Evolutionary conservation across 192 early-diverging fungal species (phyloP), one percentile per base, ranked within the genome.

Genomic region (Backusella tuberculispora): DNA sequence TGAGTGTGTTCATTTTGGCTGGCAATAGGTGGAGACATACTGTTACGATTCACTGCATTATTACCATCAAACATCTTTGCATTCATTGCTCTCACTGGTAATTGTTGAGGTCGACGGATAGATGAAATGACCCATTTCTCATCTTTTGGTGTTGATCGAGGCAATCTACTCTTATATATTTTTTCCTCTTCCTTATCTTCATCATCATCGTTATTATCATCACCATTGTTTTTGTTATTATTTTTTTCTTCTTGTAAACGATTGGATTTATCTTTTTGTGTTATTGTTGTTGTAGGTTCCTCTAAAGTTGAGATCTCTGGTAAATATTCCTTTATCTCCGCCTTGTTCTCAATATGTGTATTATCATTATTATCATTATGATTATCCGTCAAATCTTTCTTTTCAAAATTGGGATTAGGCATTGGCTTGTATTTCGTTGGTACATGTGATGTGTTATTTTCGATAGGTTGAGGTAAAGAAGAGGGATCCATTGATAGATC

Each of bases 121-220:
- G 79, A 80, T 12, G 75, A 76, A 34, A 80, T 80, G 4, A 80
- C 67, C 79, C 79, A 80, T 74, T 80, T 80, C 38, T 80, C 79
- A 42, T 76, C 74, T 26, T 64, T 72, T 21, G 79, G 72, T 0
- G 72, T 71, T 6, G 75, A 24, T 24, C 78, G 69, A 43, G 71
- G 69, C 12, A 66, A 29, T 41, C 19, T 53, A 37, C 43, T 50
- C 47, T 24, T 43, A 34, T 69, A 47, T 21, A 24, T 15, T 9
- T 37, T 24, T 3, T 73, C 19, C 21, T 74, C 73, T 13, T 74
- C 43, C 0, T 74, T 72, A 8, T 42, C 43, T 29, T 74, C 66
- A 37, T 74, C n/a, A 26, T 14, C 12, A 3, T 10, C 19, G 24
- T 24, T 3, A 6, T 24, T 56, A 56, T 24, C 12, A 56, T 24